Evolutionary conservation across 169 alveolate species (phyloP), one percentile per base, ranked within the genome.

Genomic region (Cryptosporidium baileyi): DNA sequence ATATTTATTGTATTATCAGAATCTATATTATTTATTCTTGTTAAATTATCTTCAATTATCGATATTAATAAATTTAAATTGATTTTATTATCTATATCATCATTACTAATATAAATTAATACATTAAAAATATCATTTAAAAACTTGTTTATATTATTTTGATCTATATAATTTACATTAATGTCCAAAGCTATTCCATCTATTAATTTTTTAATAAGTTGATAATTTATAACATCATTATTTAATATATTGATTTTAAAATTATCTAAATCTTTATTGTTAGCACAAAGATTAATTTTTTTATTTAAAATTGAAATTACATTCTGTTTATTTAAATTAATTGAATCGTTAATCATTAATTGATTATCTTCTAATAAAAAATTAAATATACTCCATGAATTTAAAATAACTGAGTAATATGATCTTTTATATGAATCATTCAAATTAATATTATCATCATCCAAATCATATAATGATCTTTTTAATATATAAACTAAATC

Each of bases 331-430:
- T 9, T 60, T 9, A 30, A 17, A 13, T 60, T 26, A 3, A 28
- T 8, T 13, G 30, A 24, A 24, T n/a, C 22, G 41, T 36, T 40
- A n/a, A 45, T 2, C 24, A 47, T 44, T 15, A 17, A 24, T 11
- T 47, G 51, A 47, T 30, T 45, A n/a, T 67, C 82, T 47, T 51
- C 57, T 45, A 67, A 15, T 32, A 67, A 45, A 1, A 44, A 30
- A 3, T 62, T 45, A 17, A 67, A 38, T 30, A 45, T 30, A 32
- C 19, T 67, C 82, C 82, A 67, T 1, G 82, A 62, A 32, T 60
- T 60, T n/a, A 40, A n/a, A 15, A 62, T 44, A 17, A 62, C 32
- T 5, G 24, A 62, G 24, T 62, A 24, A 41, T 15, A 43, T 11
- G 22, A 41, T 62, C 60, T 41, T 41, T n/a, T 38, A 2, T 24